Conservation (phyloP, 352 stramenopile genomes). For the Achlya hypogyna region DNA sequence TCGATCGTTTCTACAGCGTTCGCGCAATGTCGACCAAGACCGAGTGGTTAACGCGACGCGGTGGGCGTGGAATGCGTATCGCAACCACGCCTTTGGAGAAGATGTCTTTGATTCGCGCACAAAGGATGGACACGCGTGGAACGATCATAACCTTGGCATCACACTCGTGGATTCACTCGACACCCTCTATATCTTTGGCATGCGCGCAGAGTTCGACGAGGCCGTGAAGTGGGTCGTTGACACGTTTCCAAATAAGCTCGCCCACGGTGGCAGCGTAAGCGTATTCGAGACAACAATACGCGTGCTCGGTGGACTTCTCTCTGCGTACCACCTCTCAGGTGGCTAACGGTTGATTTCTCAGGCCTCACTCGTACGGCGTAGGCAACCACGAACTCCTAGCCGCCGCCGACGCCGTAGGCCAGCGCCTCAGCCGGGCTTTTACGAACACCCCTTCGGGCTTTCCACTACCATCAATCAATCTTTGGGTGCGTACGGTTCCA, state of each 20-base stretch:
- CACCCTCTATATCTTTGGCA: constrained; percentile 16
- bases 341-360: not conserved
- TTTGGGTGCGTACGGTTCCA: not conserved
- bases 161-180: constrained; percentile 17
- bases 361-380: not conserved
- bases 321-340: constrained; percentile 22
- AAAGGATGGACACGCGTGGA: not conserved
- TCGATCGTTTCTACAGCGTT: not conserved
- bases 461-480: not conserved
- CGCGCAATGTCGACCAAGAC: not conserved
- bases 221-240: constrained; percentile 7
- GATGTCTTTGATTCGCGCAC: constrained; percentile 23
- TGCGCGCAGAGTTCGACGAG: constrained; percentile 15
- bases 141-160: not conserved
- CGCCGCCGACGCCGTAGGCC: constrained; percentile 1
- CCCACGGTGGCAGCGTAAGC: not conserved
- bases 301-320: constrained; percentile 7
- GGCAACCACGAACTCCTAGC: not conserved
- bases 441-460: not conserved
- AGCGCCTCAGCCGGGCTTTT: not conserved
- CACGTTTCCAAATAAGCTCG: not conserved
- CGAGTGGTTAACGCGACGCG: constrained; percentile 45
- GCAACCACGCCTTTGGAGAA: constrained; percentile 53
- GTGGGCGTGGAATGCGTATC: constrained; percentile 74
- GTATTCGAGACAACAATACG: constrained; percentile 19